Percentiles rank a stretch among this genome's conserved stretches.
phyloP scores from a whole-genome alignment of 257 asterid genomes.

The Leptodermis oblonga region DNA sequence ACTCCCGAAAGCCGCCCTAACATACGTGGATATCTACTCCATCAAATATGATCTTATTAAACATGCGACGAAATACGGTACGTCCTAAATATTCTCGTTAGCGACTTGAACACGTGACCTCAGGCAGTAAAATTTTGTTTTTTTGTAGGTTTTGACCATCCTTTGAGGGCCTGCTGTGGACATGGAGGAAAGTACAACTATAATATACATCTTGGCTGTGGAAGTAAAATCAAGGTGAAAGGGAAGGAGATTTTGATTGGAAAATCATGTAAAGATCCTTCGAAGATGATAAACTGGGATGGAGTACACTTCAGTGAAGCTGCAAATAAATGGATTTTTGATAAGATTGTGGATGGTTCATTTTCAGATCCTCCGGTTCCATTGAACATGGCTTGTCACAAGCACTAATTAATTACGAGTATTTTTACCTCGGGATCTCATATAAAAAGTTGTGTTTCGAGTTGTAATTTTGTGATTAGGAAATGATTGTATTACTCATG shows the following conservation, averaged over 20 bases:
- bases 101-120: neutral
- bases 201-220: slow-evolving; percentile 53
- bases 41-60: slow-evolving; percentile 70
- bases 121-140: too few relatives aligned
- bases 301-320: slow-evolving; percentile 81
- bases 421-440: neutral
- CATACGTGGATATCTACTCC: slow-evolving; percentile 75
- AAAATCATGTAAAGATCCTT: slow-evolving; percentile 69
- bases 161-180: slow-evolving; percentile 77
- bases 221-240: slow-evolving; percentile 48
- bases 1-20: slow-evolving; percentile 58
- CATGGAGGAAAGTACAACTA: slow-evolving; percentile 93
- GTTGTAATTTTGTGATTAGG: too few relatives aligned
- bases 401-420: slow-evolving; percentile 17
- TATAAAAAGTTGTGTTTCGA: too few relatives aligned
- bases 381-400: slow-evolving; percentile 50
- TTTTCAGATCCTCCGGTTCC: slow-evolving; percentile 80
- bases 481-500: too few relatives aligned
- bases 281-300: slow-evolving; percentile 61
- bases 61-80: slow-evolving; percentile 57
- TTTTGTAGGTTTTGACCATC: slow-evolving; percentile 58
- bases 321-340: slow-evolving; percentile 65
- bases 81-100: too few relatives aligned
- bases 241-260: slow-evolving; percentile 62
- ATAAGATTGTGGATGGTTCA: slow-evolving; percentile 61